Evolutionary conservation across 139 green algal genomes (phyloP), one percentile per base, ranked within the genome.

Genomic region (Chara braunii): DNA sequence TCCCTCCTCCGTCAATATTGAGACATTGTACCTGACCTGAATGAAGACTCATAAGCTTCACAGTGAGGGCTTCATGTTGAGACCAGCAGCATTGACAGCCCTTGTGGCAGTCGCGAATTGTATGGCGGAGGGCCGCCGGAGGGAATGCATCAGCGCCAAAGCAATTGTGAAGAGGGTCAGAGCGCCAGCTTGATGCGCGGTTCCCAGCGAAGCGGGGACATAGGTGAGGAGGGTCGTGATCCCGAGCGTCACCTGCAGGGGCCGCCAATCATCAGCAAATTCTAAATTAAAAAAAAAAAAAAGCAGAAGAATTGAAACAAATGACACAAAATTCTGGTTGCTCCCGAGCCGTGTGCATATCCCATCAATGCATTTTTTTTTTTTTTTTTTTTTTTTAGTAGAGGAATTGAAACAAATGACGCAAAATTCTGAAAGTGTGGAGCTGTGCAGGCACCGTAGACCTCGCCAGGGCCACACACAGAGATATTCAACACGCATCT

Each of bases 151-250:
- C 60, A 94, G 78, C 18, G 51, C 67, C 37, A 97, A 74, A 43
- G 86, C 68, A 3, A 88, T 67, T 0, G 87, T 90, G 59, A 99
- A 92, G 6, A 99, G 81, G 34, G 84, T 85, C 9, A 99, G 78
- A 0, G 93, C 93, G 31, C 86, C 85, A 37, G 85, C 87, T 58
- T 95, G 88, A 74, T 95, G 88, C 5, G 78, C 79, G 2, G 85
- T 80, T 3, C 92, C 92, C 36, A 99, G 75, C 0, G 76, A 68
- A 6, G 88, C 79, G 0, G 93, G 93, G 7, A 82, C 76, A 56
- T 78, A 50, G 3, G 32, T 62, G 26, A 82, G 74, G 43, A 81
- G 43, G 23, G 76, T 82, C 35, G 76, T 65, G 22, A 83, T 48
- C 5, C 76, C 76, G 2, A 83, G 50, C 2, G 52, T 77, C 2